phyloP scores from a whole-genome alignment of 495 filamentous ascomycete genomes.

The Podospora conica region DNA sequence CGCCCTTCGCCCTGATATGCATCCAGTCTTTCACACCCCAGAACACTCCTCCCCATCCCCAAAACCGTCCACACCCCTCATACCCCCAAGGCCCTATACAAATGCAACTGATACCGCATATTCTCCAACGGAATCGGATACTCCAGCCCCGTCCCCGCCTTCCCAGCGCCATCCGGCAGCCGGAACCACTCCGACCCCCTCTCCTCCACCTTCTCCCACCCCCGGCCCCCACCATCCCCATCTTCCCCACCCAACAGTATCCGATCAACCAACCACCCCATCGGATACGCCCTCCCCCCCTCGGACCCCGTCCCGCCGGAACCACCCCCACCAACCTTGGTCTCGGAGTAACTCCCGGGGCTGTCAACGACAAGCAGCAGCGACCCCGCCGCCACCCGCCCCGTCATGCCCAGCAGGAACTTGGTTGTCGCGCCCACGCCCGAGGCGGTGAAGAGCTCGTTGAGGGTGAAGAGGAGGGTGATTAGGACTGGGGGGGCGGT shows the following conservation, averaged over 20 bases:
- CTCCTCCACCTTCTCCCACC: conserved; percentile 66
- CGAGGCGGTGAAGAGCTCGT: conserved; percentile 77
- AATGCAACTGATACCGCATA: conserved; percentile 88
- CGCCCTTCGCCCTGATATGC: background rate
- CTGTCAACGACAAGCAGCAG: conserved; percentile 86
- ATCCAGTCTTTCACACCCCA: background rate
- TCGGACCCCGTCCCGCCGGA: conserved; percentile 20
- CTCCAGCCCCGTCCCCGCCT: conserved; percentile 34
- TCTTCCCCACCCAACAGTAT: conserved; percentile 49
- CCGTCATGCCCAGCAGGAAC: conserved; percentile 62
- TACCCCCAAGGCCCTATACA: conserved; percentile 48
- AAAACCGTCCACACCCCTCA: background rate
- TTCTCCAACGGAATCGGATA: conserved; percentile 88
- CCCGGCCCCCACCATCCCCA: conserved; percentile 27
- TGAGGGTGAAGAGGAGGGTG: conserved; percentile 92
- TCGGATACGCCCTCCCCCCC: conserved; percentile 69
- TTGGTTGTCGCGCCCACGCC: conserved; percentile 67
- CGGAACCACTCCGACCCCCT: conserved; percentile 84
- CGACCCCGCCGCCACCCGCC: conserved; percentile 48
- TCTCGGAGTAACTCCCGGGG: conserved; percentile 82
- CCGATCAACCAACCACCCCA: conserved; percentile 88
- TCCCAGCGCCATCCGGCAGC: conserved; percentile 38
- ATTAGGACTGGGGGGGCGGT: conserved; percentile 44
- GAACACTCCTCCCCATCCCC: background rate
- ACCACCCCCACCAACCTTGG: conserved; percentile 49